Percentiles rank a stretch among this genome's conserved stretches.
phyloP scores from a whole-genome alignment of 1,139 yeast genomes.

The Kodamaea ohmeri region DNA sequence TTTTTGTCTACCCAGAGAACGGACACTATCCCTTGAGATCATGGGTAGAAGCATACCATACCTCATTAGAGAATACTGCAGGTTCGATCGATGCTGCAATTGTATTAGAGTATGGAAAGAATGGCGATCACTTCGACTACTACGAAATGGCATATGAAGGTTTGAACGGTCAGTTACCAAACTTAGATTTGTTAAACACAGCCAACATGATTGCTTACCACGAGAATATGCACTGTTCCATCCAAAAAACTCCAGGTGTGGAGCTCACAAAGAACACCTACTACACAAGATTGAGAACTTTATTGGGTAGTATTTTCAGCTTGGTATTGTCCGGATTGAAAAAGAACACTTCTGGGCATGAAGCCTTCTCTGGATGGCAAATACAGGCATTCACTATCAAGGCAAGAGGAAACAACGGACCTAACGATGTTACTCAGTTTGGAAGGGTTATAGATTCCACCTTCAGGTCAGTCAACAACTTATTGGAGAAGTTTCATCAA shows the following conservation, averaged over 20 bases:
- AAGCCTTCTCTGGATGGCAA: conserved; percentile 95
- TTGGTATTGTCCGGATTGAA: conserved; percentile 71
- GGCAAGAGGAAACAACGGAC: conserved; percentile 59
- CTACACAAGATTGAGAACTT: conserved; percentile 54
- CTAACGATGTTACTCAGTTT: conserved; percentile 80
- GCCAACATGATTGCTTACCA: conserved; percentile 70
- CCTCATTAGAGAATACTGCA: conserved; percentile 81
- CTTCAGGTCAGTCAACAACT: conserved; percentile 84
- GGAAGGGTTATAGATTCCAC: conserved; percentile 89
- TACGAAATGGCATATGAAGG: conserved; percentile 83
- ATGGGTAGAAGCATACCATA: conserved; percentile 96
- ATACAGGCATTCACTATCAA: conserved; percentile 83
- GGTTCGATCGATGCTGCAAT: conserved; percentile 94
- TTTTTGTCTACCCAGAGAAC: conserved; percentile 78
- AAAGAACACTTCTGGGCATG: conserved; percentile 65
- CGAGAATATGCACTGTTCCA: conserved; percentile 67
- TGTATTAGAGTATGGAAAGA: conserved; percentile 74
- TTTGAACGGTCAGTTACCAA: conserved; percentile 92
- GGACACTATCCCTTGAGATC: conserved; percentile 66
- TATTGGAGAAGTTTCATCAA: conserved; percentile 94
- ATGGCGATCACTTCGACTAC: conserved; percentile 65
- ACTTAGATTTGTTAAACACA: conserved; percentile 82
- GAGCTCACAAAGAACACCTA: conserved; percentile 48
- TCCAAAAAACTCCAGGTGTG: conserved; percentile 57
- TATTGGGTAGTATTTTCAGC: conserved; percentile 62